phyloP scores from a whole-genome alignment of 768 basidiomycete genomes.

The Pilatotrama ljubarskyi region DNA sequence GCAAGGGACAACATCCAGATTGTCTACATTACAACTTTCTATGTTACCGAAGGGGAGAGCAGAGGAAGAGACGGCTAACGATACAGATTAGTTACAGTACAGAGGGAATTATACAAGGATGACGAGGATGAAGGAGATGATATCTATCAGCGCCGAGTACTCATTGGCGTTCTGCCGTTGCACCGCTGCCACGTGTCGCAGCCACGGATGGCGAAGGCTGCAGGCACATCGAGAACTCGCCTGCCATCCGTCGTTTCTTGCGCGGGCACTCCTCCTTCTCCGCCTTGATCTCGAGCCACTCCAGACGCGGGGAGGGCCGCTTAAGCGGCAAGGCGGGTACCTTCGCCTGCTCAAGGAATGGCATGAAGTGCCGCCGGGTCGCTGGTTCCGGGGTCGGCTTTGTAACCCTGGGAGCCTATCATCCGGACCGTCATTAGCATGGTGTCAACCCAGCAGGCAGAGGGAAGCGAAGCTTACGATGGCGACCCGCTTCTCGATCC shows the following conservation, averaged over 20 bases:
- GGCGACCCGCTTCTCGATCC: slow-evolving; percentile 44
- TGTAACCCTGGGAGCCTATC: neutral
- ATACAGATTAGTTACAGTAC: no score
- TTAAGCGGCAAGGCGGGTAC: slow-evolving; percentile 44
- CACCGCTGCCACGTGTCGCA: neutral
- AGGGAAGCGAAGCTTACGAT: slow-evolving; percentile 36
- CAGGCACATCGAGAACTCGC: neutral
- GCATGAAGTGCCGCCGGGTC: neutral
- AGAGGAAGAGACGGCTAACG: no score
- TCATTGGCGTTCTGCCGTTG: no score
- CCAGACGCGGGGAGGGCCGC: slow-evolving; percentile 35
- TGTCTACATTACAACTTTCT: no score
- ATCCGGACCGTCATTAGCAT: neutral
- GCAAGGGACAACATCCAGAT: no score
- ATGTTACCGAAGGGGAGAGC: no score
- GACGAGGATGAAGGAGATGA: no score
- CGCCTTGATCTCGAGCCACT: slow-evolving; percentile 39
- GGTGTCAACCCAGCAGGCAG: neutral
- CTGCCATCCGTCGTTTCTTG: slow-evolving; percentile 22
- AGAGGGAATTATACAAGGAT: no score
- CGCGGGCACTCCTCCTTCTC: slow-evolving; percentile 7
- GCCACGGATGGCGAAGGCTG: neutral
- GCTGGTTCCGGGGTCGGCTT: neutral
- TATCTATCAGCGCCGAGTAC: no score
- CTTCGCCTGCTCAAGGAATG: neutral